A percentile compares a stretch with the other conserved stretches of the same genome.
These are phyloP conservation scores for Daucus carota DNA, from an alignment of 129 eudicot genomes.

Conservation along the genomic window DNA sequence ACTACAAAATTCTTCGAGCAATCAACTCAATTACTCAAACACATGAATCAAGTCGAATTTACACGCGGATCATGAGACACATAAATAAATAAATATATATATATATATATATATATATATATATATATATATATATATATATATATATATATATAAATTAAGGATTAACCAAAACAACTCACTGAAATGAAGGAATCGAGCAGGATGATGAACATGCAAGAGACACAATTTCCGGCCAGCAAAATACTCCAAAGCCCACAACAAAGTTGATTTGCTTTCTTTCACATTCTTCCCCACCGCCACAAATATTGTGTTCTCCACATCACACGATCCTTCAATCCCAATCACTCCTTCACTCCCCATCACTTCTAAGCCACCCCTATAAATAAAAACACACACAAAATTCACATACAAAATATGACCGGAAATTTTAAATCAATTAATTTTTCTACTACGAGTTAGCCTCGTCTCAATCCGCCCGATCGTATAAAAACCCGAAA, in stretches of 20 bases:
- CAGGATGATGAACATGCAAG: conserved; percentile 26
- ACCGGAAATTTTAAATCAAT: too few relatives aligned
- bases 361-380: conserved; percentile 1
- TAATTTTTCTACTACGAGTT: too few relatives aligned
- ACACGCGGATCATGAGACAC: neutral
- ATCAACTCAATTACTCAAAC: neutral
- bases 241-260: conserved; percentile 22
- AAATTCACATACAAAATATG: neutral
- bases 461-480: too few relatives aligned
- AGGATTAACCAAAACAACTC: neutral
- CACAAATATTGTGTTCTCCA: conserved; percentile 21
- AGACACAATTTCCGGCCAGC: conserved; percentile 20
- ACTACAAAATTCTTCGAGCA: neutral
- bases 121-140: too few relatives aligned
- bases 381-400: neutral
- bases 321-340: conserved; percentile 15
- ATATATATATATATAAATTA: neutral
- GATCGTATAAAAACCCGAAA: neutral
- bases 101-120: too few relatives aligned
- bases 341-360: conserved; percentile 10
- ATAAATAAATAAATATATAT: too few relatives aligned
- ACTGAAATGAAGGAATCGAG: conserved; percentile 12
- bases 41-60: neutral
- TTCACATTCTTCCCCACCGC: conserved; percentile 26
- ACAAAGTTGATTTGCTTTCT: conserved; percentile 18